phyloP scores from a whole-genome alignment of 371 early-diverging fungal species.

The Haplosporangium sp. region DNA sequence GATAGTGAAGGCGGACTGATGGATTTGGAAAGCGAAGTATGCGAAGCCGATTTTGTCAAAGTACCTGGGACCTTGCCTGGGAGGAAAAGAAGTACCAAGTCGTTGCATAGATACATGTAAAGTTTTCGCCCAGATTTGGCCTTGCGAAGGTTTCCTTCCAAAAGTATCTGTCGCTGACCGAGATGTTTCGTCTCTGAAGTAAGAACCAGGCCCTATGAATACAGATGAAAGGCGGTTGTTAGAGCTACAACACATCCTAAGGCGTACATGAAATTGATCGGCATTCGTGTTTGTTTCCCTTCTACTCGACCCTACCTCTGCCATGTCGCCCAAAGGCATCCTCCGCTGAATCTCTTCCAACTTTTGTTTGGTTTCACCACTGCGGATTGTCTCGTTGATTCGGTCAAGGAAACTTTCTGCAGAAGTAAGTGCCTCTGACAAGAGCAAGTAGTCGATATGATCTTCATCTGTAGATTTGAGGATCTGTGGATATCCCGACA shows the following conservation, averaged over 20 bases:
- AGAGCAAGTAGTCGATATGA: slow-evolving; percentile 81
- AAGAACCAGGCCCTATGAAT: slow-evolving; percentile 63
- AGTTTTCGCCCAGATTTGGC: slow-evolving; percentile 87
- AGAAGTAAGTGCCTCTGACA: slow-evolving; percentile 75
- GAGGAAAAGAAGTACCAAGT: slow-evolving; percentile 76
- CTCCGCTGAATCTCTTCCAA: slow-evolving; percentile 75
- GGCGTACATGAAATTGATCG: background rate
- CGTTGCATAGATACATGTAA: slow-evolving; percentile 89
- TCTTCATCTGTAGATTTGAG: slow-evolving; percentile 84
- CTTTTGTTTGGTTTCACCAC: slow-evolving; percentile 78
- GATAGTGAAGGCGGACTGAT: slow-evolving; percentile 1
- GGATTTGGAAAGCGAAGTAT: slow-evolving; percentile 10
- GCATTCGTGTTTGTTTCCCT: background rate
- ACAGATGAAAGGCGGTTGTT: background rate
- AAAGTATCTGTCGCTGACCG: slow-evolving; percentile 78
- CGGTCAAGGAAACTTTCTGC: slow-evolving; percentile 77
- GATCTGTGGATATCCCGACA: slow-evolving; percentile 57
- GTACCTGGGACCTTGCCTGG: slow-evolving; percentile 21
- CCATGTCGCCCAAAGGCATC: slow-evolving; percentile 72
- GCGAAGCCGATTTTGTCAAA: slow-evolving; percentile 11
- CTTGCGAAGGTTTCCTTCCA: slow-evolving; percentile 86
- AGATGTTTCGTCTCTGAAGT: slow-evolving; percentile 68
- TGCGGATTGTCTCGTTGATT: slow-evolving; percentile 84
- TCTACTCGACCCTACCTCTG: slow-evolving; percentile 56
- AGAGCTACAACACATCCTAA: background rate